Evolutionary conservation across 495 filamentous ascomycete genomes (phyloP), one percentile per base, ranked within the genome.

Genomic region (Lasiosphaeria ovina): DNA sequence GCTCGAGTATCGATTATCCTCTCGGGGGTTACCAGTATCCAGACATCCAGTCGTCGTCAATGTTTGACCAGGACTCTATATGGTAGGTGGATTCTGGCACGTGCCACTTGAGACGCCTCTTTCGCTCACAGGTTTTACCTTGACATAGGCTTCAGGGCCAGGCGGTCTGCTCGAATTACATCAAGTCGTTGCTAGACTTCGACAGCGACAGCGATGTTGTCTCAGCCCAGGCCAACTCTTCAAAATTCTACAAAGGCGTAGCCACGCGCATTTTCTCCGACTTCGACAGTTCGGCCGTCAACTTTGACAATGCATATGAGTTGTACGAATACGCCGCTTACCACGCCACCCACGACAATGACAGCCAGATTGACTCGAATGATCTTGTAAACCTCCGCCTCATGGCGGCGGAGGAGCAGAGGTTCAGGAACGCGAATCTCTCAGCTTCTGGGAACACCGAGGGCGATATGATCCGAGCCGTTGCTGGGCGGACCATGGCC

Each of bases 241-340:
- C 66, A 16, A 48, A 50, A n/a, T 73, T 75, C 58, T 79, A 79
- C 69, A 52, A 63, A 33, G 62, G 35, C 0, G 60, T 76, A 33
- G 77, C 66, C 61, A 32, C 54, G 32, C 59, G 64, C 5, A 53
- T 75, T 0, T 74, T 78, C 38, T 51, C 66, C 31, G 57, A 62
- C 0, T 67, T 76, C n/a, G 48, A 68, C 3, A 49, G 14, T 0
- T 53, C 62, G 9, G 55, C 68, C 60, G 61, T 70, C 32, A 75
- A 71, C 59, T 79, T 72, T 59, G 66, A 66, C 36, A 69, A 78
- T 35, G 77, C 77, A 3, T 77, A 75, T 53, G 60, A 70, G n/a
- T 45, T 79, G 14, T 80, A 78, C 64, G 74, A 78, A 51, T 77
- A 74, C 57, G 76, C 75, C n/a, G 45, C 40, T 5, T 80, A 74